Percentiles rank a stretch among this genome's conserved stretches.
These are phyloP conservation scores for Moricandia arvensis DNA, from an alignment of 345 rosid genomes.

Conservation along the genomic window DNA sequence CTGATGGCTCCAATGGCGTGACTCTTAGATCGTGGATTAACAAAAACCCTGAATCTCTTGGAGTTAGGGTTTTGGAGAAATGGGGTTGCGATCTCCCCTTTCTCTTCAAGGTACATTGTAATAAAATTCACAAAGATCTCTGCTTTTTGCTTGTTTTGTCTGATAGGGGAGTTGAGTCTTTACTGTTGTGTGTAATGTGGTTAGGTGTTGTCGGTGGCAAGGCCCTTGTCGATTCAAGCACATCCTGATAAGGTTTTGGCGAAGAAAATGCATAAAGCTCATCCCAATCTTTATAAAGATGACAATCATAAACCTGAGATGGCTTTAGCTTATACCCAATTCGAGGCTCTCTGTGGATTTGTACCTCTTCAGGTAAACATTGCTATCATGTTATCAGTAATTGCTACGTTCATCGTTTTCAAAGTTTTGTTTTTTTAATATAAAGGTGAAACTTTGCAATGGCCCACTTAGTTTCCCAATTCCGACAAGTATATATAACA, in stretches of 20 bases:
- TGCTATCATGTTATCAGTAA: neutral
- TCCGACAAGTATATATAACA: neutral
- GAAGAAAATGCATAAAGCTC: slow-evolving; percentile 63
- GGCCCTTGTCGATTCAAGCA: slow-evolving; percentile 96
- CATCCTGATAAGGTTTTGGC: slow-evolving; percentile 93
- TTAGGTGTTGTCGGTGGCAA: slow-evolving; percentile 89
- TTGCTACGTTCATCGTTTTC: neutral
- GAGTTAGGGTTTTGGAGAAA: slow-evolving; percentile 61
- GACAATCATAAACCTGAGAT: slow-evolving; percentile 98
- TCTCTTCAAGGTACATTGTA: slow-evolving; percentile 81
- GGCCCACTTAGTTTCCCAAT: slow-evolving; percentile 4
- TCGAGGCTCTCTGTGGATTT: slow-evolving; percentile 92
- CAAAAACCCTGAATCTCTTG: slow-evolving; percentile 72
- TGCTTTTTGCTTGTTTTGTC: neutral
- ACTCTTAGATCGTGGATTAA: slow-evolving; percentile 71
- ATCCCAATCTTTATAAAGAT: slow-evolving; percentile 76
- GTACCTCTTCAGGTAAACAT: slow-evolving; percentile 59
- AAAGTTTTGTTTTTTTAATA: neutral
- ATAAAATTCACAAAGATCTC: neutral
- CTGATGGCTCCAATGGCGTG: slow-evolving; percentile 42
- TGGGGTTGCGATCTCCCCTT: slow-evolving; percentile 99
- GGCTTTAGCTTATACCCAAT: slow-evolving; percentile 95
- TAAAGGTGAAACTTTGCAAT: slow-evolving; percentile 11
- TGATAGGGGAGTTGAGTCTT: neutral
- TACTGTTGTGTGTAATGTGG: neutral